A percentile compares a stretch with the other conserved stretches of the same genome.
Conservation (phyloP, 2,329 filamentous ascomycete genomes). For the Aureobasidium lini region DNA sequence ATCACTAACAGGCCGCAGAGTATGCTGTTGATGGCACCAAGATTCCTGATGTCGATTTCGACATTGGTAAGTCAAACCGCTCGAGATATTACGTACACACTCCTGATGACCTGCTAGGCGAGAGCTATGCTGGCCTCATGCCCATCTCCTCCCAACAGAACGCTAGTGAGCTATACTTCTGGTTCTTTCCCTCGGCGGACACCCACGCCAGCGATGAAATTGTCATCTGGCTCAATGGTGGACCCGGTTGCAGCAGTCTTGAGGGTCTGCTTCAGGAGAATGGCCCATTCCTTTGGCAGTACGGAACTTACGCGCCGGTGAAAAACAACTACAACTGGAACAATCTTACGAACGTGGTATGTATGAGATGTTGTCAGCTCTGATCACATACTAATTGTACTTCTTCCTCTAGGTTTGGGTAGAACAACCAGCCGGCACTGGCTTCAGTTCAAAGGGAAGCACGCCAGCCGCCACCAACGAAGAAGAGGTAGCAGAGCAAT, state of each 20-base stretch:
- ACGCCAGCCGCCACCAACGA: slow-evolving; percentile 41
- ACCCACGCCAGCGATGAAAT: slow-evolving; percentile 41
- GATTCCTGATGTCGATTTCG: slow-evolving; percentile 31
- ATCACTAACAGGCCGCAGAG: slow-evolving; percentile 1
- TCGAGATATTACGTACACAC: neutral
- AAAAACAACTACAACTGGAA: slow-evolving; percentile 38
- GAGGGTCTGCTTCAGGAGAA: slow-evolving; percentile 45
- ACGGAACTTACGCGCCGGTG: slow-evolving; percentile 34
- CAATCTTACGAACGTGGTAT: slow-evolving; percentile 34
- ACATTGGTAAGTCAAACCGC: slow-evolving; percentile 44
- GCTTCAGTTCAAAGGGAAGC: slow-evolving; percentile 31
- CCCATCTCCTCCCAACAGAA: slow-evolving; percentile 43
- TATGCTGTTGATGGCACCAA: slow-evolving; percentile 18
- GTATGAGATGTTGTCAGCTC: slow-evolving; percentile 16
- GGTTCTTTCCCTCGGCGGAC: slow-evolving; percentile 46
- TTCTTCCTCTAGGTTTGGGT: slow-evolving; percentile 26
- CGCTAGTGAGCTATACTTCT: slow-evolving; percentile 43
- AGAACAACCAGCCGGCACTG: slow-evolving; percentile 37
- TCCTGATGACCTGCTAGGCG: slow-evolving; percentile 18
- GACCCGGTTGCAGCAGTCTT: slow-evolving; percentile 39
- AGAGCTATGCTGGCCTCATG: slow-evolving; percentile 45
- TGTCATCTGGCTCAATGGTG: slow-evolving; percentile 38
- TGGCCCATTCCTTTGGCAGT: slow-evolving; percentile 36
- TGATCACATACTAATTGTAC: neutral
- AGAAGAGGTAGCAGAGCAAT: slow-evolving; percentile 39